Evolutionary conservation across 192 early-diverging fungal species (phyloP), one percentile per base, ranked within the genome.

Genomic region (Phycomyces nitens): DNA sequence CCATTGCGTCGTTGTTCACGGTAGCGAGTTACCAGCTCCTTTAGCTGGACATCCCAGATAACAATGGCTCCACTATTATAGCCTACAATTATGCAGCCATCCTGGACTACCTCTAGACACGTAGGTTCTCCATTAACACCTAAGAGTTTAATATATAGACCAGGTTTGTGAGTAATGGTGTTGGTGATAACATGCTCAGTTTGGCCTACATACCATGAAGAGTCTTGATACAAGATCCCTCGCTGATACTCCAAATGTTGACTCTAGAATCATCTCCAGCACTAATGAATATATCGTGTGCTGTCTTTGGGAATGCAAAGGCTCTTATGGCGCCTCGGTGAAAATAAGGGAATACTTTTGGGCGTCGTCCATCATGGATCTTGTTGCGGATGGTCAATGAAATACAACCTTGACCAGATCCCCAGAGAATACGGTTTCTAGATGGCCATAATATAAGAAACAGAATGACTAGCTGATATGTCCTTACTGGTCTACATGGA

Each of bases 401-500:
- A 6, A 89, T 69, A n/a, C 72, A 67, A 2, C 88, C 88, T 2
- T 79, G 63, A 34, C 68, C 60, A 20, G 75, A 75, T 9, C 88
- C 88, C 76, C 82, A 83, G 2, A 85, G 62, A 18, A 88, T 73
- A 21, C 85, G 82, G 42, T 76, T 64, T 14, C 84, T 85, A 58
- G 2, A 14, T 3, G 11, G 12, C 18, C 11, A 47, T 3, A 18
- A n/a, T 18, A 11, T 14, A 47, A 47, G 15, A 47, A 47, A 18
- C 2, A 47, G 15, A 11, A n/a, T 47, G 3, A 18, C 44, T 47
- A n/a, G 60, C 12, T 21, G n/a, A n/a, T n/a, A n/a, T n/a, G n/a
- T n/a, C n/a, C 68, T 54, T 63, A 87, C 85, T 70, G 77, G 61
- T 89, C 85, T 29, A 88, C 76, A 26, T 82, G 62, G 42, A 89